Base-by-base conservation (phyloP, 192 early-diverging fungal genomes). In the Podila clonocystis region DNA sequence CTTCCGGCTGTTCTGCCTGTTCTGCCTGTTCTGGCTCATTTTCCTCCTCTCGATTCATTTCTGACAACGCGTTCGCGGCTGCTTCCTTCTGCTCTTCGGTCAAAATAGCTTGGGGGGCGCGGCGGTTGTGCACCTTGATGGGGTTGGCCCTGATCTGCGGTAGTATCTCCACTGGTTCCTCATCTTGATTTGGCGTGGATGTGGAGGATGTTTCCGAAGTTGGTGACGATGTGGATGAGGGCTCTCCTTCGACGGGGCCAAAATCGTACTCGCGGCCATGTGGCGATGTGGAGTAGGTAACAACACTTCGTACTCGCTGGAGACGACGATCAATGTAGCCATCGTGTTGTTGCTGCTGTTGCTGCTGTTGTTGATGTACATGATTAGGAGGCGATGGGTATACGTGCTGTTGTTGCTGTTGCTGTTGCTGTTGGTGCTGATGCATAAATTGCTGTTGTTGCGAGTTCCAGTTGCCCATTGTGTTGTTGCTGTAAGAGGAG, bases 101-200 rank as follows among this genome's bases (percentile, higher is more conserved):
- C 45, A 80, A 41, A 11, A 80, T 73, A 2, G 71, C 77, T 9
- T 80, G 77, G 13, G 77, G 77, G 1, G 26, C 77, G 20, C 77
- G 70, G 9, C 61, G 33, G 48, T 63, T 55, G 20, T 70, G 70
- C 17, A 36, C 33, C 22, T 68, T 72, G n/a, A 49, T 36, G 12
- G 77, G 77, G 31, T 73, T 73, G 11, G 77, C 77, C 65, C 77
- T 33, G 62, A 80, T 80, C 55, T 80, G 77, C 1, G 77, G 77
- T 26, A 80, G 34, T 0, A 80, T 67, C 17, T 61, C 36, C 6
- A 66, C 45, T 1, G 70, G 72, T 13, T 36, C 33, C 11, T 70
- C 62, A 41, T 67, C 67, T 29, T 73, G 65, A 5, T 73, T 61
- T 13, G 22, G 41, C 41, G 65, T 58, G 24, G 65, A 22, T 24